phyloP scores from a whole-genome alignment of 805 yeast genomes.

The Candida sanyiensis region DNA sequence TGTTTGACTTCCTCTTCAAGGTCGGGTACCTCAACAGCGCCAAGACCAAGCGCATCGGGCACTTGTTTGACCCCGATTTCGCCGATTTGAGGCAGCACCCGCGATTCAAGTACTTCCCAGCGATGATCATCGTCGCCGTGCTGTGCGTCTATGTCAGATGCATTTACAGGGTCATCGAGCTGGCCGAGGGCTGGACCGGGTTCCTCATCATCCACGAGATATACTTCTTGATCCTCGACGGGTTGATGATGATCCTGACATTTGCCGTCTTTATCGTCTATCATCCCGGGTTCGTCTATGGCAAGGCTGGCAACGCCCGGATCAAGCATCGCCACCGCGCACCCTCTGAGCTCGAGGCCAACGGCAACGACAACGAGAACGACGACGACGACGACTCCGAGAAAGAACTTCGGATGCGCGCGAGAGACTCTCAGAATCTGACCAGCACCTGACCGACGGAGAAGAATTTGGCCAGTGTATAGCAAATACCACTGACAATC shows the following conservation, averaged over 20 bases:
- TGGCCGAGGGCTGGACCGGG: slow-evolving; percentile 70
- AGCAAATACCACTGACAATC: slow-evolving; percentile 33
- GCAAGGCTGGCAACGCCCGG: slow-evolving; percentile 8
- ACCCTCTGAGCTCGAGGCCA: too few species aligned
- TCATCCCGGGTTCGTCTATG: slow-evolving; percentile 60
- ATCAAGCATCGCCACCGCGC: too few species aligned
- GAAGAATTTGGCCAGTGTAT: slow-evolving; percentile 38
- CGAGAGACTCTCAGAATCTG: too few species aligned
- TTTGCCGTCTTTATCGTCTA: slow-evolving; percentile 41
- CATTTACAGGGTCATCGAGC: slow-evolving; percentile 66
- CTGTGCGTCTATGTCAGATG: slow-evolving; percentile 59
- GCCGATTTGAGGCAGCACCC: slow-evolving; percentile 30
- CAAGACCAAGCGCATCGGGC: slow-evolving; percentile 25
- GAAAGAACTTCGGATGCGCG: too few species aligned
- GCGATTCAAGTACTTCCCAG: slow-evolving; percentile 39
- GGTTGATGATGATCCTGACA: slow-evolving; percentile 53
- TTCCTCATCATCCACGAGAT: slow-evolving; percentile 54
- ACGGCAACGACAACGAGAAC: too few species aligned
- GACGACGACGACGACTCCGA: too few species aligned
- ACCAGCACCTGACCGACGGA: slow-evolving; percentile 35
- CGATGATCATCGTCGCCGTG: slow-evolving; percentile 42
- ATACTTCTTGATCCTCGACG: slow-evolving; percentile 56
- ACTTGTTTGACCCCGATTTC: slow-evolving; percentile 33
- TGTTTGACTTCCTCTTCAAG: slow-evolving; percentile 40
- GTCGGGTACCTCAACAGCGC: slow-evolving; percentile 28